Conservation (phyloP, 1,284 basidiomycete genomes). For the Athelia psychrophila region DNA sequence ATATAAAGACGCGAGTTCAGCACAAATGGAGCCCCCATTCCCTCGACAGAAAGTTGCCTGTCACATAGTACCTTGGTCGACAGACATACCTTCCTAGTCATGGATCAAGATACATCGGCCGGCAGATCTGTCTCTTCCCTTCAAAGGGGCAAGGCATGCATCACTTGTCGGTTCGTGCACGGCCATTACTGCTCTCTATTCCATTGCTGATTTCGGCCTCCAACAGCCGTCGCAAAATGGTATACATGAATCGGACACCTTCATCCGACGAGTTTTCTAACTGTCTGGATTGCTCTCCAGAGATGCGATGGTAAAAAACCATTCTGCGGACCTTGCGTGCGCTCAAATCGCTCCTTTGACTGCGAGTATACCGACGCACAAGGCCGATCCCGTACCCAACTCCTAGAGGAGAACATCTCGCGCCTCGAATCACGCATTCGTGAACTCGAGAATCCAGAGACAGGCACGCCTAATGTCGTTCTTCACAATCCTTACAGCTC, state of each 20-base stretch:
- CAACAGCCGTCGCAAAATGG: background rate
- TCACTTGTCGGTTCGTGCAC: background rate
- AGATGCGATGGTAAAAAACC: slow-evolving; percentile 17
- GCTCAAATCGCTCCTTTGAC: slow-evolving; percentile 8
- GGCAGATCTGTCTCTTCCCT: background rate
- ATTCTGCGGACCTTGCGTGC: slow-evolving; percentile 13
- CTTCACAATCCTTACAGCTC: background rate
- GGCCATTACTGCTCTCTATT: background rate
- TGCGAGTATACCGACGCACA: slow-evolving; percentile 12
- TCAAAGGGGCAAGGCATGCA: background rate
- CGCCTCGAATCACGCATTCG: slow-evolving; percentile 13
- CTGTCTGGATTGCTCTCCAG: slow-evolving; percentile 3
- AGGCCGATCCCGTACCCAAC: slow-evolving; percentile 7
- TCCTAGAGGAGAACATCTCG: slow-evolving; percentile 9
- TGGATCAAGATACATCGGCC: too few relatives aligned
- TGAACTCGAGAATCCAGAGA: slow-evolving; percentile 11
- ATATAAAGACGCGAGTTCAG: too few relatives aligned
- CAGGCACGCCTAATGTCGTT: background rate
- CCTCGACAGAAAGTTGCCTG: too few relatives aligned
- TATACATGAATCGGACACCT: background rate
- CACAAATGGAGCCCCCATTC: too few relatives aligned
- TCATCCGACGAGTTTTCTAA: background rate
- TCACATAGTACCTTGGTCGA: too few relatives aligned
- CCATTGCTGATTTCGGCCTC: background rate
- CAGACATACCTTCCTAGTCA: too few relatives aligned